Evolutionary conservation across 768 basidiomycete genomes (phyloP).

Genomic region (Amylocystis lapponica): DNA sequence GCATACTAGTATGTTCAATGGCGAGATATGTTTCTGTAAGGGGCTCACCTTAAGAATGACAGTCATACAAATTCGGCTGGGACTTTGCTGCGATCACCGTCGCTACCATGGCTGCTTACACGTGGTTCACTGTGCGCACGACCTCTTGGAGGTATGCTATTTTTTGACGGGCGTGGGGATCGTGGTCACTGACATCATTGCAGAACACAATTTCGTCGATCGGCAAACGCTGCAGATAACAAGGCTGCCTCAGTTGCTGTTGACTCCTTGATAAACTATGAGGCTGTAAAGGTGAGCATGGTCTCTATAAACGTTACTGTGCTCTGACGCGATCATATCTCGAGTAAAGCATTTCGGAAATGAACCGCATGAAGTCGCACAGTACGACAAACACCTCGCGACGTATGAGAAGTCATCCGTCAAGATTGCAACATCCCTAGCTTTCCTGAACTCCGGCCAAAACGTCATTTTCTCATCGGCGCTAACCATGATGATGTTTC

Average conservation of each 20-base stretch:
- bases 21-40: neutral
- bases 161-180: neutral
- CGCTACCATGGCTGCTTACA: slow-evolving; percentile 81
- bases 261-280: slow-evolving; percentile 96
- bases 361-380: slow-evolving; percentile 82
- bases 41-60: neutral
- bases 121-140: slow-evolving; percentile 95
- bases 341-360: slow-evolving; percentile 87
- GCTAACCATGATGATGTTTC: slow-evolving; percentile 90
- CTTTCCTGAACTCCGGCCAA: slow-evolving; percentile 93
- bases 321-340: neutral
- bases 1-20: slow-evolving; percentile 74
- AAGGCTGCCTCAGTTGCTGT: slow-evolving; percentile 91
- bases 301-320: neutral
- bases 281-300: slow-evolving; percentile 85
- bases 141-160: slow-evolving; percentile 86
- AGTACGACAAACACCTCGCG: slow-evolving; percentile 86
- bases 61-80: slow-evolving; percentile 98
- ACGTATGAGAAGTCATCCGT: slow-evolving; percentile 89
- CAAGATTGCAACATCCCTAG: slow-evolving; percentile 92
- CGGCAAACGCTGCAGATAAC: slow-evolving; percentile 96
- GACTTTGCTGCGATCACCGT: slow-evolving; percentile 92
- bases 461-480: slow-evolving; percentile 95
- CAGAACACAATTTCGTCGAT: slow-evolving; percentile 88
- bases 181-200: neutral